Base-by-base conservation (phyloP, 1,139 yeast genomes). In the Yamadazyma songkhlaensis region DNA sequence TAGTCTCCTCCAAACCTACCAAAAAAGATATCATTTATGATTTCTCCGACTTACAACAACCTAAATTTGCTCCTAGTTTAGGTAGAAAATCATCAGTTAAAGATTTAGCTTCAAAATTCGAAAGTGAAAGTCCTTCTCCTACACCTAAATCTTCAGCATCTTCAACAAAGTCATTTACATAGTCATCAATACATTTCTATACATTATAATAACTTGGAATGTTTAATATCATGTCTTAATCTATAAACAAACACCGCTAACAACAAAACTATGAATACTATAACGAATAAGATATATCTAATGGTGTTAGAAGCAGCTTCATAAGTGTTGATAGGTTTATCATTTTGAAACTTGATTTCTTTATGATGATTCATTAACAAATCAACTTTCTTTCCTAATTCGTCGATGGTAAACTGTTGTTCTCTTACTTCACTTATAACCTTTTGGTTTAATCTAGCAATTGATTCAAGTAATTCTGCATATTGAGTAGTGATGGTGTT, bases 221-320 rank as follows among this genome's bases (percentile, higher is more conserved):
- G 82, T 48, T 75, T 76, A 37, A 76, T 74, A 47, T 76, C 81
- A 41, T 62, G 72, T 55, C 80, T 68, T 41, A 77, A 62, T 50
- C 74, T 62, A 50, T 67, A 67, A 15, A 75, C 65, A 41, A 73
- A 58, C 7, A 68, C 51, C 3, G 65, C 58, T 40, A 74, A 62
- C 3, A 65, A 52, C 20, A 66, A 48, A 12, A 74, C 50, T 9
- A 69, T 60, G 12, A 66, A 41, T 11, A 72, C 54, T 17, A 76
- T 55, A 1, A 77, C 73, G 29, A 75, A 48, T 38, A 75, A 59
- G 11, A 72, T 51, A 71, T 73, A 67, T 43, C 59, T 67, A 10
- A 70, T 52, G 10, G 62, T 48, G 3, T 55, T 43, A 17, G 45
- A 28, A 9, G 44, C 11, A 3, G 33, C 25, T 8, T 42, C 47